A percentile compares a stretch with the other conserved stretches of the same genome.
Evolutionary conservation across 1,284 basidiomycete species (phyloP).

Genomic region (Pseudozyma hubeiensis): DNA sequence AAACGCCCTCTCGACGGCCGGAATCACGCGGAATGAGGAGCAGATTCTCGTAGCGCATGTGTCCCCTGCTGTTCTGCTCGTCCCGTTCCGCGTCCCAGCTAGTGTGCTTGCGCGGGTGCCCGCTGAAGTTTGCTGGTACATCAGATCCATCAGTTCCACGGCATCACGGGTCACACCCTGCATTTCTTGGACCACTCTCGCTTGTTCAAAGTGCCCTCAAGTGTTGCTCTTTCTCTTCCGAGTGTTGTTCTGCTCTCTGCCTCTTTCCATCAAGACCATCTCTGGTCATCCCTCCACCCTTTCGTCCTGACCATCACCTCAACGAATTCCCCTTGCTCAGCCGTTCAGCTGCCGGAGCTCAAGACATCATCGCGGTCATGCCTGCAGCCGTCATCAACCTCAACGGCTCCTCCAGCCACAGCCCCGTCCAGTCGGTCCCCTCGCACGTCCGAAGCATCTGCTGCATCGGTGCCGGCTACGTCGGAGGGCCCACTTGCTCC

Average conservation of each 20-base stretch:
- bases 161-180: too few species aligned
- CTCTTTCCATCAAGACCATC: not conserved
- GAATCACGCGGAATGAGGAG: too few species aligned
- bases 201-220: too few species aligned
- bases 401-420: constrained; percentile 33
- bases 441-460: constrained; percentile 65
- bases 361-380: constrained; percentile 7
- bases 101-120: not conserved
- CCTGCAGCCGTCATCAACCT: constrained; percentile 13
- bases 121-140: too few species aligned
- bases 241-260: not conserved
- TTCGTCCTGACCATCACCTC: not conserved
- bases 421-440: constrained; percentile 35
- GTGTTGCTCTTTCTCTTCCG: constrained; percentile 3
- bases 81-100: not conserved
- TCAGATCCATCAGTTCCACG: too few species aligned
- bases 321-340: not conserved
- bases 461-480: constrained; percentile 90
- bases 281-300: not conserved
- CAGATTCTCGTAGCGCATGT: too few species aligned
- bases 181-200: too few species aligned
- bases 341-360: not conserved
- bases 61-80: not conserved
- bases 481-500: constrained; percentile 83
- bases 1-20: too few species aligned